Evolutionary conservation across 2,329 filamentous ascomycete genomes (phyloP).

Genomic region (Calonectria pseudoturangicola): DNA sequence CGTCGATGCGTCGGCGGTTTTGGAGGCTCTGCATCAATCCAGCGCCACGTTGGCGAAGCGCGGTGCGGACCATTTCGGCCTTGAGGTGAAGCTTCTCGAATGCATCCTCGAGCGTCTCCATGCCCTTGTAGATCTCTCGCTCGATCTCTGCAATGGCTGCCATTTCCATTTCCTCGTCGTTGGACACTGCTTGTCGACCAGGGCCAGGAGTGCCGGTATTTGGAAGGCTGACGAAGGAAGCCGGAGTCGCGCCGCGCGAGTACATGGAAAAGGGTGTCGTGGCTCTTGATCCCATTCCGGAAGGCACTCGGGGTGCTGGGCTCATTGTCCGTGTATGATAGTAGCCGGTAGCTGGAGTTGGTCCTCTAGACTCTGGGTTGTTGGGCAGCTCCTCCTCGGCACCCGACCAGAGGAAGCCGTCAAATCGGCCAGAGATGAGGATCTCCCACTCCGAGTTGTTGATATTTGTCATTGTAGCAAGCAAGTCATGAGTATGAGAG

Average conservation of each 20-base stretch:
- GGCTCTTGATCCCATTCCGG: slow-evolving; percentile 66
- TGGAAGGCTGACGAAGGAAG: slow-evolving; percentile 75
- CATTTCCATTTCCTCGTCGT: slow-evolving; percentile 96
- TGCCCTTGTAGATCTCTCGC: slow-evolving; percentile 92
- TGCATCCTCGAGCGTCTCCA: slow-evolving; percentile 95
- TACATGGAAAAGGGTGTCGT: slow-evolving; percentile 70
- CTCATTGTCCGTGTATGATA: slow-evolving; percentile 63
- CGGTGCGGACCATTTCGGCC: slow-evolving; percentile 86
- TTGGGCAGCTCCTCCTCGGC: slow-evolving; percentile 77
- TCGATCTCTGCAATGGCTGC: slow-evolving; percentile 93
- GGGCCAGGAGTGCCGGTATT: slow-evolving; percentile 66
- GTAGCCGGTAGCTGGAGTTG: slow-evolving; percentile 71
- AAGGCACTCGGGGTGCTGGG: slow-evolving; percentile 64
- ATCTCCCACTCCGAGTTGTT: slow-evolving; percentile 98
- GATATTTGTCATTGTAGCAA: slow-evolving; percentile 91
- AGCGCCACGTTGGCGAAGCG: slow-evolving; percentile 87
- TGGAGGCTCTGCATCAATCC: slow-evolving; percentile 81
- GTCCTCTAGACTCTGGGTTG: slow-evolving; percentile 71
- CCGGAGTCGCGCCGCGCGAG: slow-evolving; percentile 74
- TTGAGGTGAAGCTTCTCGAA: slow-evolving; percentile 93
- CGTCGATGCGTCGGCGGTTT: slow-evolving; percentile 75
- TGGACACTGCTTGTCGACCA: slow-evolving; percentile 80
- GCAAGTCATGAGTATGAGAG: slow-evolving; percentile 86
- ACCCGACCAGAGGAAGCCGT: slow-evolving; percentile 96
- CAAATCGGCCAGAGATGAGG: slow-evolving; percentile 92